These are phyloP conservation scores for Macrotyloma uniflorum DNA, from an alignment of 306 rosid species.

Conservation along the genomic window DNA sequence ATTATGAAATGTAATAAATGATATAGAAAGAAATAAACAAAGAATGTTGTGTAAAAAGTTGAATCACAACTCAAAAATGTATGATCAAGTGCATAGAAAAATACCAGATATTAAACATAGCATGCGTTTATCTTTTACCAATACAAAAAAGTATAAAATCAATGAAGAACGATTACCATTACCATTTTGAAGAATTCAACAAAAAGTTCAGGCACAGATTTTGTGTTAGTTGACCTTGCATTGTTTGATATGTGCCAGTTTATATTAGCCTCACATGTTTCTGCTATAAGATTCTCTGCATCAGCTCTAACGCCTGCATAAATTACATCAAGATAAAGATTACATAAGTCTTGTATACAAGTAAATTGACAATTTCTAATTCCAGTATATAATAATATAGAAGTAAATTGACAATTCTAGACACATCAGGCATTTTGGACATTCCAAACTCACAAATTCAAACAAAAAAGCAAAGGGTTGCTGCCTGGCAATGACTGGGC, in stretches of 20 bases:
- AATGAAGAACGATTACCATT: constrained; percentile 18
- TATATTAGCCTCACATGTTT: constrained; percentile 63
- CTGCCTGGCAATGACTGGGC: background rate
- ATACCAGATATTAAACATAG: constrained; percentile 25
- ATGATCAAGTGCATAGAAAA: constrained; percentile 8
- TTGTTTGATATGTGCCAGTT: constrained; percentile 43
- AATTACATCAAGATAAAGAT: constrained; percentile 30
- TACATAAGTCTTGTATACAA: background rate
- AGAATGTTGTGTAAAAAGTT: background rate
- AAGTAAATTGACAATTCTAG: background rate
- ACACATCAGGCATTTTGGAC: constrained; percentile 5
- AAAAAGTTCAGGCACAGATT: constrained; percentile 78
- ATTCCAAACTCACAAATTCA: constrained; percentile 26
- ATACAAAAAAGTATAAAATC: constrained; percentile 27
- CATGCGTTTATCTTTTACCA: constrained; percentile 7
- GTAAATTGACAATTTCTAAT: background rate
- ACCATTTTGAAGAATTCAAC: constrained; percentile 75
- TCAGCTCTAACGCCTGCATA: constrained; percentile 75
- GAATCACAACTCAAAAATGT: background rate
- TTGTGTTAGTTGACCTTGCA: constrained; percentile 56
- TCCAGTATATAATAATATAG: background rate
- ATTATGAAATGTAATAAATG: background rate
- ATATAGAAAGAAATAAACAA: background rate
- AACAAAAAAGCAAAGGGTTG: constrained; percentile 12
- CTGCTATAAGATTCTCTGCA: constrained; percentile 58